Percentiles rank a stretch among this genome's conserved stretches.
These are phyloP conservation scores for Fusarium solani-melongenae DNA, from an alignment of 2,329 filamentous ascomycete species.

Conservation along the genomic window DNA sequence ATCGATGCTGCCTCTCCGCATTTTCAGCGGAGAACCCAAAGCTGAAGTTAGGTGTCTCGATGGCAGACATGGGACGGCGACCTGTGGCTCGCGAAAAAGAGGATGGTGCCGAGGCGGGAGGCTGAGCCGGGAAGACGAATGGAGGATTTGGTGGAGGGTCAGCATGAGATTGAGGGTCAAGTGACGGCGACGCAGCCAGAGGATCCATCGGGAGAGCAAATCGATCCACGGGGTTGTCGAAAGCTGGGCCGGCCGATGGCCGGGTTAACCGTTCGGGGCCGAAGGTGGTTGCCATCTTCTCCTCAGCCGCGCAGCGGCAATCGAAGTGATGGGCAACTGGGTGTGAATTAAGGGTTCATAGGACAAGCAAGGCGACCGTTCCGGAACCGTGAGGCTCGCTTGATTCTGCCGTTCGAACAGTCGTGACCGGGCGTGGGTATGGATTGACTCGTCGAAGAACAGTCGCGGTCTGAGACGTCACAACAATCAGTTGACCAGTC, in stretches of 20 bases:
- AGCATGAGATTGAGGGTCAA: conserved; percentile 25
- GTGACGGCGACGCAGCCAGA: conserved; percentile 27
- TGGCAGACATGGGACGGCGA: conserved; percentile 64
- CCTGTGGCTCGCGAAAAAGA: conserved; percentile 60
- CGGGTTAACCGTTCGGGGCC: conserved; percentile 51
- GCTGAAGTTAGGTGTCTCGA: conserved; percentile 56
- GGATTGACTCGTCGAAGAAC: conserved; percentile 4
- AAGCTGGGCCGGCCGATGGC: conserved; percentile 40
- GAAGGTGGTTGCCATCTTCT: conserved; percentile 56
- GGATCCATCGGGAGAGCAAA: conserved; percentile 36
- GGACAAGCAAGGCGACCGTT: conserved; percentile 31
- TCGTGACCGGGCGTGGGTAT: conserved; percentile 1
- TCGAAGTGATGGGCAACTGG: conserved; percentile 56
- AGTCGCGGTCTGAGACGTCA: conserved; percentile 29
- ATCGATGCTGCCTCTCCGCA: conserved; percentile 40
- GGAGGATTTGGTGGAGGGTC: conserved; percentile 69
- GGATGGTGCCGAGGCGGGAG: conserved; percentile 59
- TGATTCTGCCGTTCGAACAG: conserved; percentile 12
- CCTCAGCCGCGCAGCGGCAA: conserved; percentile 62
- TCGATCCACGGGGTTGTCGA: conserved; percentile 41
- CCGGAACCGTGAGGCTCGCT: conserved; percentile 16
- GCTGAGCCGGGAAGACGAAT: conserved; percentile 70
- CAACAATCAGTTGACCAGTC: conserved; percentile 35
- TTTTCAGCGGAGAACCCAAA: conserved; percentile 46
- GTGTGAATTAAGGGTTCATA: conserved; percentile 53